These are phyloP conservation scores for Andrographis paniculata DNA, from an alignment of 305 asterid genomes.

Conservation along the genomic window DNA sequence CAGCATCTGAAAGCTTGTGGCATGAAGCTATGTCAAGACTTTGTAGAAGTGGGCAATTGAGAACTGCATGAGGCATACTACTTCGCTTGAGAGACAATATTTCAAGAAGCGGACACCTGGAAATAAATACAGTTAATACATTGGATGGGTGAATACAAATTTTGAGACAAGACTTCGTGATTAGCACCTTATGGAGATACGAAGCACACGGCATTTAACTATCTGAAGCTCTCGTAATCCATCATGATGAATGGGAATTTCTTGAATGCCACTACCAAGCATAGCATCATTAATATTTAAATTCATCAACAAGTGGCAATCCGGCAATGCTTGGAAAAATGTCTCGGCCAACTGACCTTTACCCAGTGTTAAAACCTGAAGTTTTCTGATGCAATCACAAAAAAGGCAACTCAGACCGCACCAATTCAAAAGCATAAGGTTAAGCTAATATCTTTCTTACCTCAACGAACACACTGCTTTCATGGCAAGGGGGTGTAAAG, in stretches of 20 bases:
- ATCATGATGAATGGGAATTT: constrained; percentile 66
- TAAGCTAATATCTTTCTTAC: constrained; percentile 29
- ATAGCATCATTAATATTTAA: constrained; percentile 82
- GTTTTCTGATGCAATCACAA: constrained; percentile 50
- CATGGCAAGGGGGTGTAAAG: constrained; percentile 62
- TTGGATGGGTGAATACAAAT: background rate
- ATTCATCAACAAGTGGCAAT: constrained; percentile 69
- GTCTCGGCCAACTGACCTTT: constrained; percentile 79
- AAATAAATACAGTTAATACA: constrained; percentile 16
- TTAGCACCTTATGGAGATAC: constrained; percentile 75
- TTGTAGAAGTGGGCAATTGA: constrained; percentile 74
- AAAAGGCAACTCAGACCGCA: constrained; percentile 19
- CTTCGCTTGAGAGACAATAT: constrained; percentile 94
- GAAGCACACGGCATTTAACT: constrained; percentile 89
- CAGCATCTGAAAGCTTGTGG: constrained; percentile 97
- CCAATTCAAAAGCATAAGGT: constrained; percentile 1
- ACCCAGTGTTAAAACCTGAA: constrained; percentile 83
- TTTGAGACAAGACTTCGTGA: background rate
- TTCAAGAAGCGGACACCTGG: constrained; percentile 88
- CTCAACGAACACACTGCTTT: constrained; percentile 65
- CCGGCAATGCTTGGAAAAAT: constrained; percentile 71
- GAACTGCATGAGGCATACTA: constrained; percentile 91
- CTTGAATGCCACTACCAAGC: constrained; percentile 90
- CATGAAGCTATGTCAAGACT: constrained; percentile 95
- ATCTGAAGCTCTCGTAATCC: constrained; percentile 70